Evolutionary conservation across 805 yeast species (phyloP).

Genomic region (Starmera amethionina): DNA sequence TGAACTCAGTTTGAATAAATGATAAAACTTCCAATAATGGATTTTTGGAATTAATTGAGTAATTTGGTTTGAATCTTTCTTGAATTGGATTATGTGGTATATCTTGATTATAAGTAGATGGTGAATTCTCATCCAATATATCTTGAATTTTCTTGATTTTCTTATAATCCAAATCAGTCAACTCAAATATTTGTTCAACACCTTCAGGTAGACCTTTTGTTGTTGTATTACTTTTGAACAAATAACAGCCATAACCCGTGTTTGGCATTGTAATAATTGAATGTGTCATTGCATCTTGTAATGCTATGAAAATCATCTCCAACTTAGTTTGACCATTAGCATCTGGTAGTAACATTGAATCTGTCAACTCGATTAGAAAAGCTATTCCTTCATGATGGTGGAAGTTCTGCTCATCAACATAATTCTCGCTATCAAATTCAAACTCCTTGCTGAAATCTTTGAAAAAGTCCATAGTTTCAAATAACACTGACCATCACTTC

Average conservation of each 20-base stretch:
- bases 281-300: slow-evolving; percentile 54
- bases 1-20: slow-evolving; percentile 46
- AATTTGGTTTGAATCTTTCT: slow-evolving; percentile 20
- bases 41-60: slow-evolving; percentile 13
- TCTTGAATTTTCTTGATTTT: slow-evolving; percentile 50
- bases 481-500: too few relatives aligned
- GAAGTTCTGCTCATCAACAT: too few relatives aligned
- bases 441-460: neutral
- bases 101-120: slow-evolving; percentile 7
- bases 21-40: slow-evolving; percentile 36
- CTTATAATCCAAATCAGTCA: slow-evolving; percentile 43
- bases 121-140: slow-evolving; percentile 33
- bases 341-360: slow-evolving; percentile 31
- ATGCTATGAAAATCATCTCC: slow-evolving; percentile 42
- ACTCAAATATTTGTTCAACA: slow-evolving; percentile 37
- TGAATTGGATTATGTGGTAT: slow-evolving; percentile 16
- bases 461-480: neutral
- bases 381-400: slow-evolving; percentile 45
- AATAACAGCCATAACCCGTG: slow-evolving; percentile 68
- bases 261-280: slow-evolving; percentile 54
- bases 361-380: slow-evolving; percentile 52
- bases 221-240: slow-evolving; percentile 39
- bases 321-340: slow-evolving; percentile 33
- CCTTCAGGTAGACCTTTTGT: slow-evolving; percentile 28
- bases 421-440: neutral